A percentile compares a stretch with the other conserved stretches of the same genome.
Evolutionary conservation across 1,139 yeast species (phyloP).

Genomic region (Nakaseomyces kungkrabaensis): DNA sequence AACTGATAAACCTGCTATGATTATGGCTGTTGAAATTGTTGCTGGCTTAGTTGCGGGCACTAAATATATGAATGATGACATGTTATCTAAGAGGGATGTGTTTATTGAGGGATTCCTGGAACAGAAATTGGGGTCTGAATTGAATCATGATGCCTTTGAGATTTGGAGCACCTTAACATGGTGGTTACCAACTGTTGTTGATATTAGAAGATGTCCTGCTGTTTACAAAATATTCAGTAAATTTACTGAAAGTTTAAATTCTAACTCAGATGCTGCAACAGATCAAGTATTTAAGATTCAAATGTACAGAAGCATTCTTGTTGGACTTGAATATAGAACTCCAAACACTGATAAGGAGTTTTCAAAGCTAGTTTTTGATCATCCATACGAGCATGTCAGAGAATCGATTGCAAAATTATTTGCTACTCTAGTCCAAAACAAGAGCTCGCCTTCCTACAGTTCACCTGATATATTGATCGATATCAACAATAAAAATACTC

Average conservation of each 20-base stretch:
- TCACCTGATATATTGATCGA: conserved; percentile 38
- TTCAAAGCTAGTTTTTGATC: conserved; percentile 39
- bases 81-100: conserved; percentile 36
- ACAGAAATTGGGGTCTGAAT: conserved; percentile 44
- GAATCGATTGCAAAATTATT: conserved; percentile 60
- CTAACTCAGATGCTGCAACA: conserved; percentile 42
- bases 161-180: conserved; percentile 74
- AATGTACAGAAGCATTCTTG: conserved; percentile 46
- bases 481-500: conserved; percentile 27
- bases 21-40: conserved; percentile 50
- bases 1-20: conserved; percentile 60
- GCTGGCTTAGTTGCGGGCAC: conserved; percentile 49
- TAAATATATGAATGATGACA: conserved; percentile 31
- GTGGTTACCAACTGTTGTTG: conserved; percentile 62
- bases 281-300: conserved; percentile 51
- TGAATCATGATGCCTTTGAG: conserved; percentile 66
- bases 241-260: conserved; percentile 40
- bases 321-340: conserved; percentile 50
- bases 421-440: conserved; percentile 44
- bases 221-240: conserved; percentile 38
- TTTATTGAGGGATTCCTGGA: conserved; percentile 38
- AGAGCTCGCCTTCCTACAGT: conserved; percentile 42
- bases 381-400: conserved; percentile 68
- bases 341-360: conserved; percentile 42
- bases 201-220: conserved; percentile 55